Evolutionary conservation across 371 early-diverging fungal genomes (phyloP).

Genomic region (Batrachochytrium dendrobatidis): DNA sequence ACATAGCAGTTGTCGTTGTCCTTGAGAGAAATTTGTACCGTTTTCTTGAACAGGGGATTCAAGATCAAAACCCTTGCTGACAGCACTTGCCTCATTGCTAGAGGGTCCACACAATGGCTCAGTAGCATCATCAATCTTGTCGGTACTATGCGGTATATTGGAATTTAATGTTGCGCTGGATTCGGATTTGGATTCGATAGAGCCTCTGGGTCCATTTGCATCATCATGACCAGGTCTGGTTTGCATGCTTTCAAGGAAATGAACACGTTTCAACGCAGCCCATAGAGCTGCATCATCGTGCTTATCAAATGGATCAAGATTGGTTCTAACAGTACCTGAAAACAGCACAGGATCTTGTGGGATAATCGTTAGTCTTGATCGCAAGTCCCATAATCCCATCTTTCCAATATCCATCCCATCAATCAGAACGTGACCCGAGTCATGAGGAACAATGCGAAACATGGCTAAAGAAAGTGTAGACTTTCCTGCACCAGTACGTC

Average conservation of each 20-base stretch:
- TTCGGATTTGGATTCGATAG: too few species aligned
- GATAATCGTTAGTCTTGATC: conserved; percentile 15
- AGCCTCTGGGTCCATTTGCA: conserved; percentile 20
- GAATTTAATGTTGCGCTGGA: neutral
- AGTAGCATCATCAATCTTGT: conserved; percentile 4
- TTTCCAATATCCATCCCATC: conserved; percentile 20
- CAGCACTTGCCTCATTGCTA: conserved; percentile 3
- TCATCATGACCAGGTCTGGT: conserved; percentile 30
- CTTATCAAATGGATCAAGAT: conserved; percentile 29
- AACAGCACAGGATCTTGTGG: too few species aligned
- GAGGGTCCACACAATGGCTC: conserved; percentile 5
- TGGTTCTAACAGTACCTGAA: conserved; percentile 31
- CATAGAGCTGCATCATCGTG: conserved; percentile 36
- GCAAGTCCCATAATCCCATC: conserved; percentile 15
- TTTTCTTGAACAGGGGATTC: conserved; percentile 29
- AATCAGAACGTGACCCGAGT: conserved; percentile 9
- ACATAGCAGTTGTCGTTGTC: conserved; percentile 48
- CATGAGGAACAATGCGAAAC: conserved; percentile 10
- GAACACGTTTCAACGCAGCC: conserved; percentile 22
- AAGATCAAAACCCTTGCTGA: conserved; percentile 6
- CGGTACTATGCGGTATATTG: neutral
- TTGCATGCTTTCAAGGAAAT: conserved; percentile 32
- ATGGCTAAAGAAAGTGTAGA: conserved; percentile 37
- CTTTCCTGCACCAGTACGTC: conserved; percentile 49
- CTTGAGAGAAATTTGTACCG: conserved; percentile 36